A percentile compares a stretch with the other conserved stretches of the same genome.
These are phyloP conservation scores for Phytophthora pistaciae DNA, from an alignment of 352 stramenopile genomes.

Conservation along the genomic window DNA sequence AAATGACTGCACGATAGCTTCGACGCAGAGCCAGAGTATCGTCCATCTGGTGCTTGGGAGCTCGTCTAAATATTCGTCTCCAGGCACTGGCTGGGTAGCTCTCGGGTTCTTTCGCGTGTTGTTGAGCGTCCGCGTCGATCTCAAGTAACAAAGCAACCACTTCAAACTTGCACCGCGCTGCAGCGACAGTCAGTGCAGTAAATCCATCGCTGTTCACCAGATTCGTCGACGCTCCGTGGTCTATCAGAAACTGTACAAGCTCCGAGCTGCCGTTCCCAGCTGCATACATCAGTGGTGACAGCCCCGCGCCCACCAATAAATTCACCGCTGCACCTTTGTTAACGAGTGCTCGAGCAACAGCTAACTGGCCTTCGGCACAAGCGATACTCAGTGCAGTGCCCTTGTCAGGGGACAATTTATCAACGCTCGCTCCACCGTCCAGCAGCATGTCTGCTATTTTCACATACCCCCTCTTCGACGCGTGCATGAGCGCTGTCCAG, in stretches of 20 bases:
- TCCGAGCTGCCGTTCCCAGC: background rate
- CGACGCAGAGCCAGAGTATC: too few relatives aligned
- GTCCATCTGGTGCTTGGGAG: background rate
- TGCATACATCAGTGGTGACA: background rate
- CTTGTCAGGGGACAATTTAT: too few relatives aligned
- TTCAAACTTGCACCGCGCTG: background rate
- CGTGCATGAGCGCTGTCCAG: background rate
- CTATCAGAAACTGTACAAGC: background rate
- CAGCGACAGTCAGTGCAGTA: background rate
- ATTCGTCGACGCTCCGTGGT: background rate
- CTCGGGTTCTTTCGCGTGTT: background rate
- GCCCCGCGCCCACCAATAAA: too few relatives aligned
- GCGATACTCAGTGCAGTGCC: too few relatives aligned
- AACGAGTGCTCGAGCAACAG: too few relatives aligned
- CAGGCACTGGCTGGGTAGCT: background rate
- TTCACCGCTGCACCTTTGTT: background rate
- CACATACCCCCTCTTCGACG: background rate
- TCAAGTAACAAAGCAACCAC: background rate
- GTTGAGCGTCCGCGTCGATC: background rate
- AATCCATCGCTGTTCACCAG: background rate
- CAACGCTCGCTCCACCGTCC: background rate
- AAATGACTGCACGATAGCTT: too few relatives aligned
- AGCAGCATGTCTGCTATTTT: background rate
- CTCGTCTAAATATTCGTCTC: background rate
- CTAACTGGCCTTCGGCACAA: too few relatives aligned